A percentile compares a stretch with the other conserved stretches of the same genome.
phyloP scores from a whole-genome alignment of 1,284 basidiomycete genomes.

The Inonotus hispidus region DNA sequence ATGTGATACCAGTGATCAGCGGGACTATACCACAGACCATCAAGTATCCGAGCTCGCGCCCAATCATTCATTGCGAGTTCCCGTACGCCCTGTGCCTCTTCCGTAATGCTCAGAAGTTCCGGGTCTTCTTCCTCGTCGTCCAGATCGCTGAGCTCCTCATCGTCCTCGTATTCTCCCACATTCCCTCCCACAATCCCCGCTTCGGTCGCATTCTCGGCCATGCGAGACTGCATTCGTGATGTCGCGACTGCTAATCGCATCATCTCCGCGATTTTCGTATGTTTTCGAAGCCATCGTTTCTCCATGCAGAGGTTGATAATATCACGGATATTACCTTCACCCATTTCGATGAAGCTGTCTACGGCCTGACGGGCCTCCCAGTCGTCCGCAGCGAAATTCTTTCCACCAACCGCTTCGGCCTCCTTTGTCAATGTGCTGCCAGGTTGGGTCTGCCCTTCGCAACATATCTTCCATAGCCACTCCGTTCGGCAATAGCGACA shows the following conservation, averaged over 20 bases:
- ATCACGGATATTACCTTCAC: conserved; percentile 60
- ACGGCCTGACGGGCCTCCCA: conserved; percentile 62
- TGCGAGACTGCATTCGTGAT: conserved; percentile 36
- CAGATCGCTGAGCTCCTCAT: conserved; percentile 19
- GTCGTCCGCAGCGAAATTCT: conserved; percentile 36
- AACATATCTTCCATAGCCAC: conserved; percentile 47
- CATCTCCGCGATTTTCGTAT: conserved; percentile 61
- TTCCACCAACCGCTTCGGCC: conserved; percentile 53
- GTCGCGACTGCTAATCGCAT: conserved; percentile 63
- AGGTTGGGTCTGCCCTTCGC: conserved; percentile 5
- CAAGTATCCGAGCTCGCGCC: conserved; percentile 63
- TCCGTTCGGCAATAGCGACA: conserved; percentile 59
- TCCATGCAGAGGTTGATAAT: conserved; percentile 58
- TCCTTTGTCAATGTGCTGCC: conserved; percentile 43
- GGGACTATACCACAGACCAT: conserved; percentile 68
- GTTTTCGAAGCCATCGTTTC: conserved; percentile 59
- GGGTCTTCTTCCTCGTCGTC: conserved; percentile 39
- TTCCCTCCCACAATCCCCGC: conserved; percentile 22
- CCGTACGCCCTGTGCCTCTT: conserved; percentile 52
- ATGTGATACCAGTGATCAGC: conserved; percentile 54
- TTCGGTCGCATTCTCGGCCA: conserved; percentile 22
- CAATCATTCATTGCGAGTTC: conserved; percentile 68
- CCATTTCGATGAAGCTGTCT: conserved; percentile 63
- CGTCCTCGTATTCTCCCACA: conserved; percentile 16
- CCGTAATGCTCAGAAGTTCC: conserved; percentile 52